phyloP scores from a whole-genome alignment of 106 monocot genomes.

The Phalaenopsis equestris region DNA sequence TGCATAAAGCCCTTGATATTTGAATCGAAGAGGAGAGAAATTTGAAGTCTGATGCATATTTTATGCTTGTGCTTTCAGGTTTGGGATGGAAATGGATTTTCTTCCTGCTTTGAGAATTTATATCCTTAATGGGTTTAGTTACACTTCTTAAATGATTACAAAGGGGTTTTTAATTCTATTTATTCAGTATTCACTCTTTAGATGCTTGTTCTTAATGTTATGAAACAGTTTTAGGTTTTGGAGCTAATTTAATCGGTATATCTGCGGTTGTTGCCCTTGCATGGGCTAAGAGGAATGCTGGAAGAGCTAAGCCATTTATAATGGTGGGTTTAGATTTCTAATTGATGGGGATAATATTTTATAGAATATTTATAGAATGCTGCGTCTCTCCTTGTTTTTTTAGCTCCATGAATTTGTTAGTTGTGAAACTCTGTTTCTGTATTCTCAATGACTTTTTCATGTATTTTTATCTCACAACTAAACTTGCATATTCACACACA shows the following conservation, averaged over 20 bases:
- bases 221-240: conserved; percentile 10
- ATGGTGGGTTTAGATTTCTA: not conserved
- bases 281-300: conserved; percentile 6
- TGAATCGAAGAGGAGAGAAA: not conserved
- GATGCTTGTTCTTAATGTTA: not conserved
- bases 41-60: not conserved
- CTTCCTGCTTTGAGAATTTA: conserved; percentile 9
- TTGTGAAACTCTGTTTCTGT: not conserved
- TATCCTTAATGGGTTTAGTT: not conserved
- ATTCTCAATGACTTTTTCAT: not conserved
- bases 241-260: conserved; percentile 4
- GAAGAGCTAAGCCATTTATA: not conserved
- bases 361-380: too few relatives aligned
- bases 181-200: not conserved
- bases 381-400: not conserved
- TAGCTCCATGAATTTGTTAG: not conserved
- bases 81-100: conserved; percentile 3
- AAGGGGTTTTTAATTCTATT: not conserved
- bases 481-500: too few relatives aligned
- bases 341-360: not conserved
- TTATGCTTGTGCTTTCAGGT: conserved; percentile 8
- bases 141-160: not conserved
- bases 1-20: not conserved
- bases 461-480: too few relatives aligned
- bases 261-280: conserved; percentile 2